Conservation (phyloP, 768 basidiomycete species). For the Podaxis sp. region DNA sequence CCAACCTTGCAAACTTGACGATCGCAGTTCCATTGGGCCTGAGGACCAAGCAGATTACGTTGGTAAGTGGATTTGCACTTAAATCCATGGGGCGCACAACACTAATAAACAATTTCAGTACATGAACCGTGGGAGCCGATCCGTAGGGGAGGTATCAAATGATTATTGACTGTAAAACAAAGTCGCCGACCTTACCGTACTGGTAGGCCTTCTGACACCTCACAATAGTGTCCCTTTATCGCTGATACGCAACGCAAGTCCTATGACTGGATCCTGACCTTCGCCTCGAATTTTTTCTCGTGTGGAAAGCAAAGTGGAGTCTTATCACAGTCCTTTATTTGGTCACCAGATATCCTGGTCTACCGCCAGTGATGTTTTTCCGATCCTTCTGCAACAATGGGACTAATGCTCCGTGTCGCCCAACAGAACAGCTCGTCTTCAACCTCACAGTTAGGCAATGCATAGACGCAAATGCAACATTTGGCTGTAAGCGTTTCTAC, state of each 20-base stretch:
- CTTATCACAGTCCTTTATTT: slow-evolving; percentile 13
- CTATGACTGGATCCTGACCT: not conserved
- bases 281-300: not conserved
- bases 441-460: not conserved
- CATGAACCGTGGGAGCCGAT: not conserved
- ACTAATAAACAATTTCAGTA: not conserved
- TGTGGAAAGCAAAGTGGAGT: slow-evolving; percentile 10
- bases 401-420: not conserved
- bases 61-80: not conserved
- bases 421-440: not conserved
- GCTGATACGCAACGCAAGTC: not conserved
- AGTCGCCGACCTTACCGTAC: not conserved
- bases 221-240: not conserved
- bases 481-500: not conserved
- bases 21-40: not conserved
- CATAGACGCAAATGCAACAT: not conserved
- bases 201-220: not conserved
- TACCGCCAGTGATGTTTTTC: not conserved
- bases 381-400: not conserved
- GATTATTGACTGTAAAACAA: not conserved
- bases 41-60: not conserved
- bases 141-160: not conserved
- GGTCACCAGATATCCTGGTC: slow-evolving; percentile 8
- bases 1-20: not conserved
- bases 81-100: not conserved